Evolutionary conservation across 495 filamentous ascomycete species (phyloP).

Genomic region (Penicillium steckii): DNA sequence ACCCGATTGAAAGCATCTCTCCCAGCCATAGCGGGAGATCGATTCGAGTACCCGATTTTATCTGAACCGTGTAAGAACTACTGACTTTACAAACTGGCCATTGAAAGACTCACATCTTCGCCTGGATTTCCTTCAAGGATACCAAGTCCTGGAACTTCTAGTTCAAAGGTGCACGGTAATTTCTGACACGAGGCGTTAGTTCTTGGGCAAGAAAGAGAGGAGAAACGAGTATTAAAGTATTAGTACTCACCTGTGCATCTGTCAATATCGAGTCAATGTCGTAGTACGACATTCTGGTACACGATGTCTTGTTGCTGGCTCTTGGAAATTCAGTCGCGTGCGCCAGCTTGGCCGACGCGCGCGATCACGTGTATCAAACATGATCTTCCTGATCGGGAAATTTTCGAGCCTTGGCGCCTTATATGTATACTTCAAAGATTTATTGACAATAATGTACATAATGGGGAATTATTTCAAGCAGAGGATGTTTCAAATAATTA

Average conservation of each 20-base stretch:
- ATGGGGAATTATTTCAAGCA: too few species aligned
- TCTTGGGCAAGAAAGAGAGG: not conserved
- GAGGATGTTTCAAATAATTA: too few species aligned
- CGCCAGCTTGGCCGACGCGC: constrained; percentile 6
- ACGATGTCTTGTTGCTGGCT: constrained; percentile 5
- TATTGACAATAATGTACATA: too few species aligned
- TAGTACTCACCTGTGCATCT: constrained; percentile 73
- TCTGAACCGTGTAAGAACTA: constrained; percentile 40
- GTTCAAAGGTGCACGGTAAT: constrained; percentile 90
- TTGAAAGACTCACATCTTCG: constrained; percentile 48
- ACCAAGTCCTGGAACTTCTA: constrained; percentile 82
- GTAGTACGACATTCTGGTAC: constrained; percentile 72
- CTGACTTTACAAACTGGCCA: not conserved
- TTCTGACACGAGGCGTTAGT: constrained; percentile 57
- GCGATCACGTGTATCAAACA: constrained; percentile 17
- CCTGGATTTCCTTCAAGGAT: constrained; percentile 79
- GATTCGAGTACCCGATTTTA: constrained; percentile 76
- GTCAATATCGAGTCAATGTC: constrained; percentile 92
- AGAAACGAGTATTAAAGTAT: not conserved
- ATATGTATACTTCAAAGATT: too few species aligned
- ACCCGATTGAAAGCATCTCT: constrained; percentile 88
- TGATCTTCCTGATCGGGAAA: not conserved
- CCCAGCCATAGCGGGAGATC: constrained; percentile 95
- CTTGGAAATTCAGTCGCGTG: constrained; percentile 12
- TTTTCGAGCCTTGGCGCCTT: not conserved